A percentile compares a stretch with the other conserved stretches of the same genome.
phyloP scores from a whole-genome alignment of 1,284 basidiomycete species.

The Hypsizygus ulmarius region DNA sequence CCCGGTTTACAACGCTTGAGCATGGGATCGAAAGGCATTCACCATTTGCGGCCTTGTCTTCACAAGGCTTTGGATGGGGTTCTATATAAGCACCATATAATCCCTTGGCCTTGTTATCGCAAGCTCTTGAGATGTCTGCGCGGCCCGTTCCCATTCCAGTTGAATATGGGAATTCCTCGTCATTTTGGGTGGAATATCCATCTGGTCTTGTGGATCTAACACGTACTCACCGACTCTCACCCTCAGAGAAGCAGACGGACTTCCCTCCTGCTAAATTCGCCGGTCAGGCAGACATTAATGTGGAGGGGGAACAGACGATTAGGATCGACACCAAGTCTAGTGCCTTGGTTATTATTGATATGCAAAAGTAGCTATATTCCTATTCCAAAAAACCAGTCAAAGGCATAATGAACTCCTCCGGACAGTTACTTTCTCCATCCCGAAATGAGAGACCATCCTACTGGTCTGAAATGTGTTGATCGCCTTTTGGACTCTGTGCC shows the following conservation, averaged over 20 bases:
- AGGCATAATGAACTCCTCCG: not conserved
- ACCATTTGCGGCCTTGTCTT: too few relatives aligned
- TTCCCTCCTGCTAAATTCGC: constrained; percentile 32
- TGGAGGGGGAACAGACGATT: constrained; percentile 48
- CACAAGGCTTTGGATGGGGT: too few relatives aligned
- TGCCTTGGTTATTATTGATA: constrained; percentile 64
- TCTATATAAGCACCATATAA: not conserved
- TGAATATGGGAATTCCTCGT: constrained; percentile 53
- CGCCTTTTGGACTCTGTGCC: constrained; percentile 52
- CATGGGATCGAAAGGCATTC: not conserved
- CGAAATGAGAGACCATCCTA: constrained; percentile 53
- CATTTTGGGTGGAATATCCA: constrained; percentile 70
- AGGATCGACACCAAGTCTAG: constrained; percentile 48
- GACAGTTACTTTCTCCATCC: constrained; percentile 65
- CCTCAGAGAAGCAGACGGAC: constrained; percentile 17
- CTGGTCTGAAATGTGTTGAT: constrained; percentile 56
- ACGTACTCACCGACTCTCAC: constrained; percentile 39
- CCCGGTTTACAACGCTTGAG: too few relatives aligned
- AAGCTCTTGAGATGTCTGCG: constrained; percentile 38
- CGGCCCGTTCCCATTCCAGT: constrained; percentile 41
- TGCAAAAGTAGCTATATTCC: constrained; percentile 58
- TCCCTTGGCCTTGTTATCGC: not conserved
- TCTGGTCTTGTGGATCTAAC: constrained; percentile 61
- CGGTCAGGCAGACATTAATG: constrained; percentile 51
- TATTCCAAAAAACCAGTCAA: not conserved